Conservation (phyloP, 164 flowering plant species). For the Amborella trichopoda region DNA sequence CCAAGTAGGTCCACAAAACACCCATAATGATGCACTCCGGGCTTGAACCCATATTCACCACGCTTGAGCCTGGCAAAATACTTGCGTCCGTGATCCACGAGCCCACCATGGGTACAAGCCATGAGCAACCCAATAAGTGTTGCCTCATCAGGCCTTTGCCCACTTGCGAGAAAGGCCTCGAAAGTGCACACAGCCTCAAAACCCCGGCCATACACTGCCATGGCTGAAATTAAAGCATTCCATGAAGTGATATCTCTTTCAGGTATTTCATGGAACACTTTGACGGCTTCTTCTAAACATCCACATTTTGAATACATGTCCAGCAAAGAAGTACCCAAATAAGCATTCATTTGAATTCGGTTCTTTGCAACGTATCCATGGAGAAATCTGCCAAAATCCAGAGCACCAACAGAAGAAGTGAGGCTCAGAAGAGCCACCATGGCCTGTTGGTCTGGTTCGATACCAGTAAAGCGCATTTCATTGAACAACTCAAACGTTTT, state of each 20-base stretch:
- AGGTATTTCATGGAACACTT: neutral
- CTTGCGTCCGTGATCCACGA: neutral
- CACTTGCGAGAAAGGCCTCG: neutral
- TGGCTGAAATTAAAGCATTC: neutral
- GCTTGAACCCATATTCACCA: neutral
- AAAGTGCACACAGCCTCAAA: neutral
- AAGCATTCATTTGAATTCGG: too few relatives aligned
- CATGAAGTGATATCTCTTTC: neutral
- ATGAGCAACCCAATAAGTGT: neutral
- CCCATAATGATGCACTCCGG: neutral
- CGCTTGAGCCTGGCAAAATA: neutral
- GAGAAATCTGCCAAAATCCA: too few relatives aligned
- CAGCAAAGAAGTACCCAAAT: constrained; percentile 50
- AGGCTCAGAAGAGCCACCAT: constrained; percentile 2
- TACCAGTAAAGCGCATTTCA: constrained; percentile 1
- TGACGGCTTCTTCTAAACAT: neutral
- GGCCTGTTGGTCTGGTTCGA: neutral
- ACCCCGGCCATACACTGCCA: neutral
- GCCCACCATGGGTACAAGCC: constrained; percentile 10
- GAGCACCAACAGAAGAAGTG: too few relatives aligned
- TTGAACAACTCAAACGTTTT: constrained; percentile 6
- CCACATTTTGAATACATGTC: neutral
- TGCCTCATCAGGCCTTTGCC: neutral
- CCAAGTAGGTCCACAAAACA: neutral
- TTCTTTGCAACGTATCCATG: too few relatives aligned